Conservation (phyloP, 2,329 filamentous ascomycete genomes). For the Colletotrichum sp. region DNA sequence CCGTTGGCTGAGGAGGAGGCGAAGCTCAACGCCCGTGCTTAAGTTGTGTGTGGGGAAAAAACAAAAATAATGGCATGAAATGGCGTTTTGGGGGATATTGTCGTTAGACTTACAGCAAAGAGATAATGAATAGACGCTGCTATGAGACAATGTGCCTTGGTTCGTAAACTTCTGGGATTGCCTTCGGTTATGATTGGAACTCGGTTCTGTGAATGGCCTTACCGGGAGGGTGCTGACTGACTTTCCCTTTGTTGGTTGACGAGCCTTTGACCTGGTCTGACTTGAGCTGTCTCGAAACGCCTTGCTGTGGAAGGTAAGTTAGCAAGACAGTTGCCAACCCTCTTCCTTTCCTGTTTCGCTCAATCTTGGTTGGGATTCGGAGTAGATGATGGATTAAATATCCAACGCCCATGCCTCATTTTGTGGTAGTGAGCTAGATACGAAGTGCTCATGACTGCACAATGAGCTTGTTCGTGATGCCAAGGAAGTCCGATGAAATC, state of each 20-base stretch:
- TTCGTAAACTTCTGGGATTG: background rate
- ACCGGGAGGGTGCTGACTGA: background rate
- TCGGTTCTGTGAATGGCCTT: background rate
- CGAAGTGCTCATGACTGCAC: background rate
- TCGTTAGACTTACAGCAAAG: background rate
- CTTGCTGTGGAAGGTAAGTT: background rate
- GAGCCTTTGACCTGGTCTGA: background rate
- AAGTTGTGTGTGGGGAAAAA: background rate
- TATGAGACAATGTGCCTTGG: background rate
- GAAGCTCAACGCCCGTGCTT: constrained; percentile 1
- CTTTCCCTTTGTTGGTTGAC: background rate
- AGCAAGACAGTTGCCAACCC: too few relatives aligned
- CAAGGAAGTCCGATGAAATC: accelerated
- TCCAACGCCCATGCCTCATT: background rate
- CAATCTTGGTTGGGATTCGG: background rate
- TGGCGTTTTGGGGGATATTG: background rate
- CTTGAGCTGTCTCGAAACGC: background rate
- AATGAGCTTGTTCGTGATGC: background rate
- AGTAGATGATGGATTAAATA: background rate
- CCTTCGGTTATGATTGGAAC: accelerated
- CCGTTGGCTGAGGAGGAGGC: constrained; percentile 22
- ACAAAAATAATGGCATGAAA: background rate
- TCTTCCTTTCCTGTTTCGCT: too few relatives aligned
- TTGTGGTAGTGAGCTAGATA: background rate
- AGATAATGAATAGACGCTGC: background rate